Evolutionary conservation across 2,329 filamentous ascomycete species (phyloP), one percentile per base, ranked within the genome.

Genomic region (Colletotrichum endophyticum): DNA sequence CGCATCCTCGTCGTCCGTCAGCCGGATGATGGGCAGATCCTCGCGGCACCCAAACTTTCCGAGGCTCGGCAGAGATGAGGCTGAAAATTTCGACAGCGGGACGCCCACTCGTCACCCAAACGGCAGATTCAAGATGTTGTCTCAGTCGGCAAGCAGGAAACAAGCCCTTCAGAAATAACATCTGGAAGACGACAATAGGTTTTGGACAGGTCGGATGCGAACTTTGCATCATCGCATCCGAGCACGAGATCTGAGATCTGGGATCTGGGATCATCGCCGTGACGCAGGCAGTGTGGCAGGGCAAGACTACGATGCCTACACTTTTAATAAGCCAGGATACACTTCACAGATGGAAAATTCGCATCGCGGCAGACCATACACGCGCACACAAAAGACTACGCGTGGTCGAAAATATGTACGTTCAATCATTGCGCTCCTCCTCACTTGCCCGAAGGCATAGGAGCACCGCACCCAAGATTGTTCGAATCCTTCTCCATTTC

Each of bases 381-480:
- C 44, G 8, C 9, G 28, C 39, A 22, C 28, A 61, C 11, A 22
- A 25, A 67, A 39, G 19, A 13, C n/a, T 57, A 15, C 22, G 53
- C 8, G 2, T 39, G 36, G 72, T 59, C 64, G 69, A 63, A 78
- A 62, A 61, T 70, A 89, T 90, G 89, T 90, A 86, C 88, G 89
- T 81, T 89, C 89, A 90, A 90, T 90, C 89, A 90, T 90, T 90
- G 89, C 89, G 88, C 87, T 90, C 89, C 89, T 88, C 84, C 87
- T 85, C 89, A 90, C 84, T 70, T 82, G 82, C 84, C 82, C 80
- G 75, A 81, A 80, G 82, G 84, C 82, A 85, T 87, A 84, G 85
- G 85, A 89, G 86, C 89, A 90, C 87, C 89, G 89, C 89, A 90
- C 89, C 89, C 89, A 90, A 90, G 89, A 90, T 89, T 89, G 88